A percentile compares a stretch with the other conserved stretches of the same genome.
phyloP scores from a whole-genome alignment of 139 green algal genomes.

The Haematococcus sp. region DNA sequence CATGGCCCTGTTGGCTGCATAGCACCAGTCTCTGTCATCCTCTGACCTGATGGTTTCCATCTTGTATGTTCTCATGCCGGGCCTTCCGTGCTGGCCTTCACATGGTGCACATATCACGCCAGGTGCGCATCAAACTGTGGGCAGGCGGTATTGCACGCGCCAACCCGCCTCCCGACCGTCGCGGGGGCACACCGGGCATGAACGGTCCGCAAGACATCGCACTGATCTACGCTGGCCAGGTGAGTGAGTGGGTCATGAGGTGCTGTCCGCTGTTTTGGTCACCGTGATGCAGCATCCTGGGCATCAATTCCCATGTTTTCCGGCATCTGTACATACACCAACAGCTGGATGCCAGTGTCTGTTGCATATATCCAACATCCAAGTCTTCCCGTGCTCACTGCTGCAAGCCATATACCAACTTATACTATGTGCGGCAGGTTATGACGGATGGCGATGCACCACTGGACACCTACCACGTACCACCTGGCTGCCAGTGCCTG shows the following conservation, averaged over 20 bases:
- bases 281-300: too few relatives aligned
- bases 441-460: constrained; percentile 64
- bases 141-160: constrained; percentile 77
- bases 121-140: constrained; percentile 48
- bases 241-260: too few relatives aligned
- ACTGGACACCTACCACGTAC: constrained; percentile 82
- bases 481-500: constrained; percentile 79
- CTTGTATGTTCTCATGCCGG: too few relatives aligned
- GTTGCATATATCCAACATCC: background rate
- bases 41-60: too few relatives aligned
- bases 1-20: too few relatives aligned
- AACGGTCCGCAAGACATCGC: constrained; percentile 75
- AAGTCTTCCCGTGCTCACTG: background rate
- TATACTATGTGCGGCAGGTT: constrained; percentile 79
- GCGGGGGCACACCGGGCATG: constrained; percentile 75
- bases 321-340: too few relatives aligned
- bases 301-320: too few relatives aligned
- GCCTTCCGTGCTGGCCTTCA: too few relatives aligned
- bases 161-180: constrained; percentile 69
- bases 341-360: background rate
- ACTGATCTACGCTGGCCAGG: background rate
- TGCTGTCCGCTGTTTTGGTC: too few relatives aligned
- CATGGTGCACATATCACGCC: background rate
- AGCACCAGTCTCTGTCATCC: too few relatives aligned
- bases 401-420: constrained; percentile 48